phyloP scores from a whole-genome alignment of 2,329 filamentous ascomycete species.

The Pyrenochaeta sp. region DNA sequence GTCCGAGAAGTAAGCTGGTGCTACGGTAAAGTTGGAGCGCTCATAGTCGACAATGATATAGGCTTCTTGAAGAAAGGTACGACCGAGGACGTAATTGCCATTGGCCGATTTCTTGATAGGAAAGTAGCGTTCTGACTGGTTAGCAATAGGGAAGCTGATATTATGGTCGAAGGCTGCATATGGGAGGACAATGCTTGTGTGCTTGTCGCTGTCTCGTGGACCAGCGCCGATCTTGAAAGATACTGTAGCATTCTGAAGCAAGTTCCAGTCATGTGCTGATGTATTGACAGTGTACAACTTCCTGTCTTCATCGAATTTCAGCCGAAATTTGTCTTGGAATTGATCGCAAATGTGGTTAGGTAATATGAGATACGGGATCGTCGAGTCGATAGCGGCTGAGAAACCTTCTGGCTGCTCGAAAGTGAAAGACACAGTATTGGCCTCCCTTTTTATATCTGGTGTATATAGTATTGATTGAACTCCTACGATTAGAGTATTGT shows the following conservation, averaged over 20 bases:
- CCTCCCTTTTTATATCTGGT: conserved; percentile 21
- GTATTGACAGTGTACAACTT: conserved; percentile 49
- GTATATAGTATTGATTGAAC: conserved; percentile 34
- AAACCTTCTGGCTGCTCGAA: conserved; percentile 35
- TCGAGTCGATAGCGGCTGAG: conserved; percentile 49
- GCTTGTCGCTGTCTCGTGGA: conserved; percentile 10
- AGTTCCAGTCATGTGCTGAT: conserved; percentile 30
- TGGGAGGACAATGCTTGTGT: conserved; percentile 34
- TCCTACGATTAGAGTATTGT: conserved; percentile 36
- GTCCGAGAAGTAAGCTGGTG: conserved; percentile 32
- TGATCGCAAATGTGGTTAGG: conserved; percentile 46
- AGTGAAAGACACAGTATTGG: conserved; percentile 18
- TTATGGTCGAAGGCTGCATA: conserved; percentile 40
- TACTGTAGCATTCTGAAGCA: conserved; percentile 33
- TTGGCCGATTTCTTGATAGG: conserved; percentile 39
- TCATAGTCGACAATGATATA: conserved; percentile 51
- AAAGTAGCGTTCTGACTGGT: conserved; percentile 35
- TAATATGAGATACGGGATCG: conserved; percentile 44
- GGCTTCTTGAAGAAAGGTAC: conserved; percentile 49
- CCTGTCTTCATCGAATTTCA: conserved; percentile 41
- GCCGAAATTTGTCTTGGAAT: conserved; percentile 46
- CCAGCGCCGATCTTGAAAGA: conserved; percentile 33
- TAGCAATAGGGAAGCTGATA: conserved; percentile 13
- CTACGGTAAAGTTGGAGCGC: conserved; percentile 43
- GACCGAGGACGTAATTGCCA: conserved; percentile 39